Base-by-base conservation (phyloP, 2,329 filamentous ascomycete genomes). In the Talaromyces sp. region DNA sequence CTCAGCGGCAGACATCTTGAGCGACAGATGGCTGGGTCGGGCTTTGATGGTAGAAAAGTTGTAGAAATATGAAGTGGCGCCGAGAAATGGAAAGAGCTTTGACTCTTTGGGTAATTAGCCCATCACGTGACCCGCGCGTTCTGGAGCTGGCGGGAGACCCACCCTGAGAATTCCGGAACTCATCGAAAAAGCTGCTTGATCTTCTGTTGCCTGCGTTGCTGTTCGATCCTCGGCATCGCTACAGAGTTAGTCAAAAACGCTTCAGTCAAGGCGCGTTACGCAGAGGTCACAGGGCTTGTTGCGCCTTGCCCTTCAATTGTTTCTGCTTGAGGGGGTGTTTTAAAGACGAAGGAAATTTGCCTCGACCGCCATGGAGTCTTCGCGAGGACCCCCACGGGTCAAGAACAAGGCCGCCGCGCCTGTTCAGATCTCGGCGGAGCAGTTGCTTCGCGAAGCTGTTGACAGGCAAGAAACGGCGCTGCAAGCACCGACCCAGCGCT, bases 351-450 rank as follows among this genome's bases (percentile, higher is more conserved):
- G 14, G 14, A 38, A 38, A 38, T 38, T 38, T n/a, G 35, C 35
- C 35, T n/a, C 17, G 14, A 38, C 17, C 75, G 84, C 64, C 65
- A 97, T 97, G 92, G 93, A 97, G 82, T 86, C 88, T 61, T 88
- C 90, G 67, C 88, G 93, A 65, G 94, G 93, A 69, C 93, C 94
- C 61, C 93, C 94, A 12, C 84, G 92, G 84, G 94, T 99, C 82
- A 97, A 97, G 78, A 97, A 99, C 83, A 99, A 99, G 88, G 91
- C 90, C 66, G 85, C 94, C 1, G 93, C 93, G 79, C 91, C 89
- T 46, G 81, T 90, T 61, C 88, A 97, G 79, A 96, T 99, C 74
- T 95, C 90, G 66, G 94, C 94, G 66, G 94, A 99, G 78, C 94
- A 99, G 80, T 88, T 99, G 64, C 87, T 99, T 50, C 90, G 94